phyloP scores from a whole-genome alignment of 2,329 filamentous ascomycete species.

The Fusarium proliferatum region DNA sequence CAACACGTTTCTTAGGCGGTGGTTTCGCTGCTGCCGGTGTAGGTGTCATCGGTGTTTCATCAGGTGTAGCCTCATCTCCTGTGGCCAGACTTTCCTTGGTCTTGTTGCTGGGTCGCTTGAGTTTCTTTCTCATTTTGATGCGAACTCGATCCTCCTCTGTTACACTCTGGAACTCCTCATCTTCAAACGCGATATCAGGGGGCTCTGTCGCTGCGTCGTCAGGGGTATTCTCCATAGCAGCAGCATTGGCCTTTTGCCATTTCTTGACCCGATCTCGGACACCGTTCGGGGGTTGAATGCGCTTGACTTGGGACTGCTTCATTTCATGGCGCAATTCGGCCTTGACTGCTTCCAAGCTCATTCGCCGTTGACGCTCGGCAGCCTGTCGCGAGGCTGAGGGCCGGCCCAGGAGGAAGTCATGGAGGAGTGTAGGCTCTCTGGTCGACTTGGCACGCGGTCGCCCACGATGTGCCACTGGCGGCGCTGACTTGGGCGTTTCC shows the following conservation, averaged over 20 bases:
- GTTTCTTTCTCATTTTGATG: constrained; percentile 64
- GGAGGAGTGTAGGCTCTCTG: constrained; percentile 60
- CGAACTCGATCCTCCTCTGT: constrained; percentile 70
- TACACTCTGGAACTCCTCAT: constrained; percentile 67
- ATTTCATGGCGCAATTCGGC: constrained; percentile 63
- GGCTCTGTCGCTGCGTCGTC: constrained; percentile 67
- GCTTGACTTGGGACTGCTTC: constrained; percentile 68
- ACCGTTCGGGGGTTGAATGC: constrained; percentile 71
- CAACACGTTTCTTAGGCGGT: constrained; percentile 88
- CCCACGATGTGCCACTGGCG: constrained; percentile 51
- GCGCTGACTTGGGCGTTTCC: constrained; percentile 57
- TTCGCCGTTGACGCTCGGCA: constrained; percentile 63
- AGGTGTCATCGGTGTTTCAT: constrained; percentile 30
- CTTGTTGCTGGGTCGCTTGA: constrained; percentile 50
- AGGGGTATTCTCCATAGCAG: constrained; percentile 66
- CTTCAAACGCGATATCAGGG: constrained; percentile 69
- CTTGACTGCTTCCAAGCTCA: constrained; percentile 70
- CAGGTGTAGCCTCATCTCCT: constrained; percentile 37
- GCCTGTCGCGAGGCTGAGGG: constrained; percentile 66
- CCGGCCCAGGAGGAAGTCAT: constrained; percentile 68
- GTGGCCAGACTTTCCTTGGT: constrained; percentile 42
- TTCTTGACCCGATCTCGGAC: constrained; percentile 82
- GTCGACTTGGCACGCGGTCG: constrained; percentile 53
- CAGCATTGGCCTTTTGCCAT: constrained; percentile 85
- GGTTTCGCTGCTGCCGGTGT: constrained; percentile 51